Base-by-base conservation (phyloP, 371 early-diverging fungal genomes). In the Lichtheimia corymbifera region DNA sequence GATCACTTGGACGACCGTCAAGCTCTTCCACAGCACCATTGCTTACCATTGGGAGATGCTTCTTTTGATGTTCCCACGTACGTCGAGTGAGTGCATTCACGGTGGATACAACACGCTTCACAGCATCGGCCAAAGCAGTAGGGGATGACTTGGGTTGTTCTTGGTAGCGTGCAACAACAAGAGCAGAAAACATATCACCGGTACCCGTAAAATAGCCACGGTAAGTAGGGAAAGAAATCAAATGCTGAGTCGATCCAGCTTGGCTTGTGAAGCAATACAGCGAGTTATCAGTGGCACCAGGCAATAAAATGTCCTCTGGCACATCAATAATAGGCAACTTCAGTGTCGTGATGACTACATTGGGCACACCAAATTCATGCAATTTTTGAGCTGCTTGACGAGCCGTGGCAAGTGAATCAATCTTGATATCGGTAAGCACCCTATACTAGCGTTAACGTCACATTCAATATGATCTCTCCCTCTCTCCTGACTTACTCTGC, bases 171-270 rank as follows among this genome's bases (percentile, higher is more conserved):
- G 94, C 95, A 14, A 92, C 72, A 5, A 90, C 54, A 40, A 96
- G 61, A 0, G 93, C 88, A 1, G 93, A 79, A 59, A 95, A 93
- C 52, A 97, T 55, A 68, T 97, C 96, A 25, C 96, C 97, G 1
- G 96, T 92, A n/a, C 97, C 97, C 0, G 93, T 93, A 64, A 94
- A 97, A 52, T 86, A 84, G 1, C 89, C 94, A 4, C 72, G 67
- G 42, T 91, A 85, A 13, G 85, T 85, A 12, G 93, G 91, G 60
- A 95, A 94, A 5, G 80, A 62, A 50, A 97, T 90, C 11, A 75
- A 58, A 63, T 91, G 77, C n/a, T 72, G 63, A 25, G 66, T 45
- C 22, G 43, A 35, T n/a, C 24, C 54, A 1, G 61, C 50, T 52
- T 69, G 18, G 51, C 76, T 79, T 2, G 76, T 68, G 15, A 79